Evolutionary conservation across 2,329 filamentous ascomycete genomes (phyloP), one percentile per base, ranked within the genome.

Genomic region (Cladosporium sp.): DNA sequence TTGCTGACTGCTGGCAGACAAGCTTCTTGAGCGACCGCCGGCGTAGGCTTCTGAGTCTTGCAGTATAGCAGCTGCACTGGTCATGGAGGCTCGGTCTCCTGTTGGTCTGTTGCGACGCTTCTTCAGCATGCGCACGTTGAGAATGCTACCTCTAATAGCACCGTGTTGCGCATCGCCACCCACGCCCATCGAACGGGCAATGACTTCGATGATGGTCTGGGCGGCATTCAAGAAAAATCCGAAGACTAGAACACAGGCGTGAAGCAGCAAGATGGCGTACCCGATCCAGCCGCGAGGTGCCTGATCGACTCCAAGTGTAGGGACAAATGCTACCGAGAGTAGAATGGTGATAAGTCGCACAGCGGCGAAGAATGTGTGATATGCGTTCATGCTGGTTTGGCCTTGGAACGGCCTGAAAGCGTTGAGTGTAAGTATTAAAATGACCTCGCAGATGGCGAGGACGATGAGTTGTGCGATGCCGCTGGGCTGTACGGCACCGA

Each of bases 371-470:
- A 93, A 87, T 1, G 90, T 91, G 73, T 98, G 93, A 71, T 97
- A 97, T 11, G 92, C 88, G 75, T 98, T 98, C 95, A 99, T 99
- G 31, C 94, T 97, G 0, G 95, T 98, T 26, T 93, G 88, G 1
- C 89, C 88, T 67, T 94, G 89, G 74, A 96, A 99, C 0, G 95
- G 95, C 18, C 91, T 88, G 80, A 98, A 96, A 8, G 92, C 92
- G 72, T 95, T 89, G 5, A 98, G 81, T 0, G 93, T 94, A 53
- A 98, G 83, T 40, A 97, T 88, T 66, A 93, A 88, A 37, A 97
- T 90, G 68, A 98, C 91, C 80, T 99, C 95, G 78, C 93, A 97
- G 64, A 97, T 94, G 29, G 93, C 93, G 46, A 99, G 85, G 52
- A 98, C 83, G 28, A 97, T 91, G 65, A 99, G 86, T 78, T 99